Evolutionary conservation across 148 eudicot genomes (phyloP).

Genomic region (Gaultheria prostrata): DNA sequence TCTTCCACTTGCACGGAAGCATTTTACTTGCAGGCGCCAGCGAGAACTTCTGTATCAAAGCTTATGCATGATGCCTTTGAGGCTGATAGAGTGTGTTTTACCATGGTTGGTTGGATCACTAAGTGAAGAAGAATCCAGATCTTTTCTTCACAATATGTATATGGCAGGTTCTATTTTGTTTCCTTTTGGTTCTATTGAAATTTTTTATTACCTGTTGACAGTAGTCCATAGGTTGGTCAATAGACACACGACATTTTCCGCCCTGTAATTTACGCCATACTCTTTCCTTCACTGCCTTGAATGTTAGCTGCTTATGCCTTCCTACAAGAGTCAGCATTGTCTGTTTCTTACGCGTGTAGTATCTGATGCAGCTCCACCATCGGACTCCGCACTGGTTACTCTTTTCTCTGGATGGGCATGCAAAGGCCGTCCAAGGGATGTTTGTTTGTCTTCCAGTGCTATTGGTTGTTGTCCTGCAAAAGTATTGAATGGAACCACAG

Average conservation of each 20-base stretch:
- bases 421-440: conserved; percentile 64
- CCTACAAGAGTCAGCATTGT: conserved; percentile 1
- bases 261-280: background rate
- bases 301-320: background rate
- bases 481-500: background rate
- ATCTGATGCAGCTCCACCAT: conserved; percentile 70
- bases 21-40: conserved; percentile 68
- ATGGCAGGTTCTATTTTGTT: conserved; percentile 63
- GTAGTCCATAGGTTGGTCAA: background rate
- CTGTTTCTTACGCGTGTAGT: conserved; percentile 21
- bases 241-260: background rate
- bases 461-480: conserved; percentile 66
- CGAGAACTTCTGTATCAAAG: conserved; percentile 86
- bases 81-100: conserved; percentile 86
- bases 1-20: conserved; percentile 81
- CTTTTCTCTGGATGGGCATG: conserved; percentile 99
- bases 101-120: conserved; percentile 92
- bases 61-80: conserved; percentile 90
- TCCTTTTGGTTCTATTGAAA: background rate
- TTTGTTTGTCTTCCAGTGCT: conserved; percentile 64
- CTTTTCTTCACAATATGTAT: conserved; percentile 74
- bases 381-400: conserved; percentile 77
- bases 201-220: background rate
- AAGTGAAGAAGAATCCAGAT: conserved; percentile 66
- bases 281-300: background rate